Evolutionary conservation across 345 rosid species (phyloP), one percentile per base, ranked within the genome.

Genomic region (Barbarea vulgaris): DNA sequence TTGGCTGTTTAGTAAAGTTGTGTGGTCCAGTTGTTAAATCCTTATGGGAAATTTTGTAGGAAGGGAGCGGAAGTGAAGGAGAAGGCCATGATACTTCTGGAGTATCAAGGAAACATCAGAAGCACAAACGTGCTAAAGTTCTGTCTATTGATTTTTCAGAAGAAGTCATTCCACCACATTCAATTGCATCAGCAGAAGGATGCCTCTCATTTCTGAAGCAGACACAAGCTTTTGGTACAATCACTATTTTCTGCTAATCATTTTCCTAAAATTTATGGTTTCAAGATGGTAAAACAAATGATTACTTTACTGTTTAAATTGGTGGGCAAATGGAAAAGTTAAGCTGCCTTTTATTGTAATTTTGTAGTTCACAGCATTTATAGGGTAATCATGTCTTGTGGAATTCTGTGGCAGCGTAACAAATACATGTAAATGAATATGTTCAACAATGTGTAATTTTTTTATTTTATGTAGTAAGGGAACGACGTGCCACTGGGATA

Each of bases 401-500:
- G 56, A 69, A 33, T 62, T 42, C 21, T 69, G 80, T 54, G 57
- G 36, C 18, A 48, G 55, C 30, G n/a, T 71, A 77, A 65, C 50
- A 51, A 71, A 15, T 56, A 19, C 33, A 19, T 34, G 47, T 67
- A 39, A 46, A 44, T 52, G 41, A 72, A 51, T 61, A n/a, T 61
- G 22, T 62, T 61, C 60, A 67, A 48, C 31, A 74, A 63, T 59
- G 71, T 54, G 28, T 70, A 54, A 67, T 67, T 59, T 52, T 75
- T 69, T 70, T 30, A 24, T 56, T 62, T 70, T 39, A 77, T 70
- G 67, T 71, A 96, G 99, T 80, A 71, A 79, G 34, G 22, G 88
- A 83, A 70, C 91, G 87, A 72, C 87, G 85, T 85, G 95, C 87
- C 59, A 86, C 87, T 71, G 82, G 91, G 78, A 96, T 83, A 85